Base-by-base conservation (phyloP, 2,329 filamentous ascomycete genomes). In the Phyllosticta citrichinensis region DNA sequence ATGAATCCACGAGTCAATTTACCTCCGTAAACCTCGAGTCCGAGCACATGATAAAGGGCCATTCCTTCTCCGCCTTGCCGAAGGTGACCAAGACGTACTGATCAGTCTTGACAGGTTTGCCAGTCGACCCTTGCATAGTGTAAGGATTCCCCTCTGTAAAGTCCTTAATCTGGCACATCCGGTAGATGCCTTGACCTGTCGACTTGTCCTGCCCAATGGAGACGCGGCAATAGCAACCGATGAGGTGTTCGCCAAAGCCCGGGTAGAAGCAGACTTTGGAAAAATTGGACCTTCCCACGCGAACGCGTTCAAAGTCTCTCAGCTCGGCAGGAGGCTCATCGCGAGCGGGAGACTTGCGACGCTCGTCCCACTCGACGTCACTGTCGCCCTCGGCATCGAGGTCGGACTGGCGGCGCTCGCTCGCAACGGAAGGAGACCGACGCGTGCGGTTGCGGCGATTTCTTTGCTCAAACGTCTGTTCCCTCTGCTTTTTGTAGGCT, bases 181-280 rank as follows among this genome's bases (percentile, higher is more conserved):
- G 88, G 74, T 99, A 99, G 65, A 89, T 83, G 64, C 88, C 87
- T 62, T 86, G 79, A 3, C 87, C 87, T 3, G 83, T 89, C 22
- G 86, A 81, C 11, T 83, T 83, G 70, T 95, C 88, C 12, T 87
- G 82, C 0, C 92, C 93, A 61, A 97, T 84, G 64, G 87, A 89
- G 65, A 97, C 85, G 57, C 94, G 89, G 47, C 87, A 87, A 71
- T 88, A 99, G 73, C 91, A 95, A 57, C 91, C 91, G 17, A 80
- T 84, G 68, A 97, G 88, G 30, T 88, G 82, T 9, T 88, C 78
- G 61, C 96, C 89, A 66, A 99, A 97, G 3, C 87, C 87, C 11
- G 94, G 94, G 67, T 92, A 93, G 77, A 96, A 96, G 80, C 91
- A 97, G 60, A 96, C 88, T 69, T 93, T 86, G 6, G 88, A 87